Evolutionary conservation across 345 rosid genomes (phyloP), one percentile per base, ranked within the genome.

Genomic region (Arabidopsis arenosa): DNA sequence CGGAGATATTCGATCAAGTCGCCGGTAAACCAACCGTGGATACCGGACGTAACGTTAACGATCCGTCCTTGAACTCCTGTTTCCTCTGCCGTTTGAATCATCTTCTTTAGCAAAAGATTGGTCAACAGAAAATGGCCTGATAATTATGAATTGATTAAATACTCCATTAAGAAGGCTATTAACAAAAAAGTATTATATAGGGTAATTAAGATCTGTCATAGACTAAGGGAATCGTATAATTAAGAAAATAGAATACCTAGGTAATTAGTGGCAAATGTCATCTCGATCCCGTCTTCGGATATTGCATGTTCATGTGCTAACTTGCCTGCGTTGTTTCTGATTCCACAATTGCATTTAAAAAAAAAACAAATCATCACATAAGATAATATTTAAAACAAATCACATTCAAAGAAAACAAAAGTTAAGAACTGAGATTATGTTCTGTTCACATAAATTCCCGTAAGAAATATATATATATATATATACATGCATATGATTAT

Each of bases 261-360:
- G 70, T 93, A 93, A 79, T 96, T 96, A 67, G 99, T 96, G 1
- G 96, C 99, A 68, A 96, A 93, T 47, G 96, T 90, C 97, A 96
- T 91, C 90, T 96, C 99, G 79, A 96, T 84, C 57, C 98, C 98
- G 79, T 96, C 98, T 80, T 93, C 98, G 7, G 98, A 87, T 62
- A 93, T 81, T 64, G 86, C 93, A 86, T 93, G 97, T 82, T 89
- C 82, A 88, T 87, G 89, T 7, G 98, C 88, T 66, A 93, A 89
- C 75, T 81, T 91, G 11, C 98, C 98, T 26, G 98, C 98, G 83
- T 96, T 96, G 79, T 96, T 92, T 90, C 98, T 96, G 85, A 43
- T 52, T 66, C 68, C 23, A 52, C 37, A 55, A 30, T 67, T 58
- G 1, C 2, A 40, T 63, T 23, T 7, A 32, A 6, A 5, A 6